Percentiles rank a stretch among this genome's conserved stretches.
phyloP scores from a whole-genome alignment of 2,329 filamentous ascomycete species.

The Calonectria hongkongensis region DNA sequence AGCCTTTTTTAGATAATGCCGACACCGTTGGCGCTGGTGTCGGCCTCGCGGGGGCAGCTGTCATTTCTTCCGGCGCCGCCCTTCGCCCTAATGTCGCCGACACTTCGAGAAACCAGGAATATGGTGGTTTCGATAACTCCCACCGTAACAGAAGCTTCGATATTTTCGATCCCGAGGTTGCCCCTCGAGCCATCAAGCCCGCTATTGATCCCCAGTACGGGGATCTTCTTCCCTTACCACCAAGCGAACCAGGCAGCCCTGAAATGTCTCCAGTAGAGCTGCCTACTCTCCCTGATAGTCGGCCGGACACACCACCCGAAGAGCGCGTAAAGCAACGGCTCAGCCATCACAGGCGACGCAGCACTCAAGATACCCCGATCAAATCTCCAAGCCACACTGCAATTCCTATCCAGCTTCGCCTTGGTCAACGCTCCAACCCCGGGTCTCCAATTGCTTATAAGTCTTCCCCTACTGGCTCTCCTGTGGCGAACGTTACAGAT shows the following conservation, averaged over 20 bases:
- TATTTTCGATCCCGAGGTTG: constrained; percentile 74
- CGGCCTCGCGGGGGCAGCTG: constrained; percentile 74
- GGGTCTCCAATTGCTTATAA: constrained; percentile 64
- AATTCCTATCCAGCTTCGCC: constrained; percentile 74
- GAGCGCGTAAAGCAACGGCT: constrained; percentile 65
- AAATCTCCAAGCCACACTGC: constrained; percentile 75
- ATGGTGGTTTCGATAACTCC: constrained; percentile 52
- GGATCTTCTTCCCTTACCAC: constrained; percentile 78
- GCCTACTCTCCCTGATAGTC: constrained; percentile 76
- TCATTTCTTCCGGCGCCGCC: constrained; percentile 61
- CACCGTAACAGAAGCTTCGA: constrained; percentile 56
- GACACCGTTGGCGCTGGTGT: constrained; percentile 82
- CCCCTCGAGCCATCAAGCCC: constrained; percentile 75
- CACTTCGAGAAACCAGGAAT: constrained; percentile 63
- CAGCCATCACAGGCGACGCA: constrained; percentile 69
- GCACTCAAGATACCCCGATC: constrained; percentile 66
- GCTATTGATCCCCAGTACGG: constrained; percentile 81
- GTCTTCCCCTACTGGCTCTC: constrained; percentile 62
- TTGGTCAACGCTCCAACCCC: constrained; percentile 68
- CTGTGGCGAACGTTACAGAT: constrained; percentile 59
- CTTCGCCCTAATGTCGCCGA: constrained; percentile 68
- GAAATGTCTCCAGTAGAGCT: constrained; percentile 62
- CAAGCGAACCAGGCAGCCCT: constrained; percentile 74
- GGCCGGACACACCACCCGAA: constrained; percentile 73
- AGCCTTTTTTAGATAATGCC: constrained; percentile 84